These are phyloP conservation scores for Thinopyrum obtusiflorum DNA, from an alignment of 202 grass and related monocot genomes.

Conservation along the genomic window DNA sequence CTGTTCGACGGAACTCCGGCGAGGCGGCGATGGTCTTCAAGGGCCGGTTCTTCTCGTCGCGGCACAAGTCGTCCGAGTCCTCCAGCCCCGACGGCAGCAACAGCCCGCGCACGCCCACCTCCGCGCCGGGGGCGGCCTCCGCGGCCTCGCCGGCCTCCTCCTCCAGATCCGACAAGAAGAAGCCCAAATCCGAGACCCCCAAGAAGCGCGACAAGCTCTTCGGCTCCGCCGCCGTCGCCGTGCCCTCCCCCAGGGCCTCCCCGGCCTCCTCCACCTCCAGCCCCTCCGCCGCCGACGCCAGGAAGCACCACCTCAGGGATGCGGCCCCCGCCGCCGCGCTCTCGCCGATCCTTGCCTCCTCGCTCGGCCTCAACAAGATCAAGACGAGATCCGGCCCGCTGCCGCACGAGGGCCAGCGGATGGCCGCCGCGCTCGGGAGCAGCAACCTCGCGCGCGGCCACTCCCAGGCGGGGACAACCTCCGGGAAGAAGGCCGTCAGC, in stretches of 20 bases:
- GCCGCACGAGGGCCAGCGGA: conserved; percentile 81
- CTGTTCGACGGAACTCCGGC: conserved; percentile 39
- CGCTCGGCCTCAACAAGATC: conserved; percentile 96
- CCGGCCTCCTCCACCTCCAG: conserved; percentile 41
- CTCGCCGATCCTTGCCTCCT: conserved; percentile 95
- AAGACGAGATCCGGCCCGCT: conserved; percentile 99
- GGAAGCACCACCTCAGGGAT: conserved; percentile 50
- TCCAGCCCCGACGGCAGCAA: conserved; percentile 86
- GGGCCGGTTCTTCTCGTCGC: conserved; percentile 91
- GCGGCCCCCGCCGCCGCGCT: conserved; percentile 41
- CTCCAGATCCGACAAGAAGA: conserved; percentile 71
- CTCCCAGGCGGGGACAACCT: conserved; percentile 31
- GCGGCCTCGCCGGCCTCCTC: conserved; percentile 44
- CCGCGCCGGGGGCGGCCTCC: conserved; percentile 40
- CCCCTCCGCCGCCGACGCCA: conserved; percentile 28
- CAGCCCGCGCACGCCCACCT: conserved; percentile 85
- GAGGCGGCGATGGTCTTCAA: conserved; percentile 84
- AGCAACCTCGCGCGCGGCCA: conserved; percentile 83
- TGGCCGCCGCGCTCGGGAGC: conserved; percentile 65
- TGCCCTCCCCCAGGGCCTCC: not conserved
- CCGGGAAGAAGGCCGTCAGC: conserved; percentile 45
- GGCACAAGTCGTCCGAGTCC: conserved; percentile 71
- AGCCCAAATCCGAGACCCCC: conserved; percentile 61
- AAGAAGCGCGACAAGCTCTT: conserved; percentile 63
- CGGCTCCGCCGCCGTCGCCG: conserved; percentile 20